Evolutionary conservation across 768 basidiomycete species (phyloP).

Genomic region (Amanita pallidorosea): DNA sequence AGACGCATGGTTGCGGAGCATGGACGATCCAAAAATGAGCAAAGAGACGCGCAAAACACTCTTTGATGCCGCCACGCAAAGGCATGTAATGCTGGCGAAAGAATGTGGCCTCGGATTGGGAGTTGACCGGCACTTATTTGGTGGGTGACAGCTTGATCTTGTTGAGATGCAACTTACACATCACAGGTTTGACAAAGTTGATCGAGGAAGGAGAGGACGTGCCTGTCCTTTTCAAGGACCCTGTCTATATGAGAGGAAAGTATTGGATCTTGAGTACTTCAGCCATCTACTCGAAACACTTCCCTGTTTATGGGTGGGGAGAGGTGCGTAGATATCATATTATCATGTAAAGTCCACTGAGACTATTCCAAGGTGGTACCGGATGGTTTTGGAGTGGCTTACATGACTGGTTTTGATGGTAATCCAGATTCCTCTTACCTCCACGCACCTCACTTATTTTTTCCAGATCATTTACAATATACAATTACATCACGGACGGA

Average conservation of each 20-base stretch:
- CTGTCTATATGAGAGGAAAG: constrained; percentile 58
- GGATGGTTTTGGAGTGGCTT: constrained; percentile 90
- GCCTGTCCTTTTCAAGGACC: constrained; percentile 68
- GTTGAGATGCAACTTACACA: background rate
- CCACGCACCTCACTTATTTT: background rate
- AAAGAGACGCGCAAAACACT: constrained; percentile 35
- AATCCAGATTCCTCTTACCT: constrained; percentile 13
- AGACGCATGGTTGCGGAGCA: constrained; percentile 66
- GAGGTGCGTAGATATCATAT: constrained; percentile 34
- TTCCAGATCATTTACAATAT: constrained; percentile 67
- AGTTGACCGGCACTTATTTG: constrained; percentile 82
- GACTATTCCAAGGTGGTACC: constrained; percentile 54
- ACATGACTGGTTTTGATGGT: constrained; percentile 87
- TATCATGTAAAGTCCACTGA: background rate
- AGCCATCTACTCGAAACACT: constrained; percentile 77
- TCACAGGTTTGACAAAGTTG: constrained; percentile 59
- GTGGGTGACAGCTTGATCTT: constrained; percentile 24
- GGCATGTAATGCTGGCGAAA: constrained; percentile 57
- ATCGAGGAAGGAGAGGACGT: constrained; percentile 49
- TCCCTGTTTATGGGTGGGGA: constrained; percentile 88
- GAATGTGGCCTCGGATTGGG: constrained; percentile 60
- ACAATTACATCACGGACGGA: constrained; percentile 81
- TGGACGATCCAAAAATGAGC: constrained; percentile 42
- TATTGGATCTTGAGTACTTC: constrained; percentile 90
- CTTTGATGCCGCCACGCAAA: constrained; percentile 51